Conservation (phyloP, 2,329 filamentous ascomycete genomes). For the Ciborinia camelliae region DNA sequence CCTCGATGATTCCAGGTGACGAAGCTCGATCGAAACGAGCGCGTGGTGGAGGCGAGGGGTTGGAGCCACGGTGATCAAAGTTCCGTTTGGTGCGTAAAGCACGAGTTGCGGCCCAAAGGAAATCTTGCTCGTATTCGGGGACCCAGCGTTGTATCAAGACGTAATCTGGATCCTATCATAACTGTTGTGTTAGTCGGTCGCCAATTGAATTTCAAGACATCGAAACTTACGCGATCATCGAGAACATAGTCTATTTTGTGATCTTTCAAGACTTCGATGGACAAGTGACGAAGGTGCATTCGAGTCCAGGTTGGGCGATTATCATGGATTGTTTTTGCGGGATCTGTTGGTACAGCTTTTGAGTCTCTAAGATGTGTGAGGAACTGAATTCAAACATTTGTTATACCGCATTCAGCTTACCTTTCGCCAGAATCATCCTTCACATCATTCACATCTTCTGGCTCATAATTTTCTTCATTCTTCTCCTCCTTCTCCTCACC, state of each 20-base stretch:
- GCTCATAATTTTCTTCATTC: slow-evolving; percentile 43
- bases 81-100: slow-evolving; percentile 40
- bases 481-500: not conserved
- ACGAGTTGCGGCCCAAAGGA: slow-evolving; percentile 68
- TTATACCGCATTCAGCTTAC: not conserved
- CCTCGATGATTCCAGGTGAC: slow-evolving; percentile 1
- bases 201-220: no score
- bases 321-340: slow-evolving; percentile 37
- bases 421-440: slow-evolving; percentile 43
- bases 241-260: slow-evolving; percentile 56
- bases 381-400: slow-evolving; percentile 38
- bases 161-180: slow-evolving; percentile 61
- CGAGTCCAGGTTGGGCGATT: slow-evolving; percentile 57
- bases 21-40: not conserved
- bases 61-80: not conserved
- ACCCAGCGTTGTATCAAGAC: slow-evolving; percentile 72
- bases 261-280: slow-evolving; percentile 55
- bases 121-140: slow-evolving; percentile 65
- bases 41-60: not conserved
- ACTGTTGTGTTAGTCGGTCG: not conserved
- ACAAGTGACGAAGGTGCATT: slow-evolving; percentile 59
- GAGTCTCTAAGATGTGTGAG: slow-evolving; percentile 35
- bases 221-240: slow-evolving; percentile 38
- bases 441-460: slow-evolving; percentile 40
- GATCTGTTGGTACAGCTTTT: slow-evolving; percentile 43